Conservation (phyloP, 768 basidiomycete genomes). For the Boletus eberwhitei region DNA sequence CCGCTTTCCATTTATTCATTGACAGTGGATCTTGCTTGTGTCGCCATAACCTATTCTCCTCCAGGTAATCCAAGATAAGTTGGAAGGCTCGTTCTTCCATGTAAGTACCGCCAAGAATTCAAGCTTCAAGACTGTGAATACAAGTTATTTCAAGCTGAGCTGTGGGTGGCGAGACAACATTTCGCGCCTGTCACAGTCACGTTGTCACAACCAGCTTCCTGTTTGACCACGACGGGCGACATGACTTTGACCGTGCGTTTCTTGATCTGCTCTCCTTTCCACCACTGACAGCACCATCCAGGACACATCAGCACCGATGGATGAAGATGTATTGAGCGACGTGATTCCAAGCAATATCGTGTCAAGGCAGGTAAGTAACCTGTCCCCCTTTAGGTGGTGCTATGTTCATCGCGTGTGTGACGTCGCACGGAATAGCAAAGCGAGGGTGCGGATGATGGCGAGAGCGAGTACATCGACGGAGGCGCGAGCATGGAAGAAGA, state of each 20-base stretch:
- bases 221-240: conserved; percentile 22
- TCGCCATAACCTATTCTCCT: too few species aligned
- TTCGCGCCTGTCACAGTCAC: conserved; percentile 24
- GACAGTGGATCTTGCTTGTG: too few species aligned
- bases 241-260: conserved; percentile 24
- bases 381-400: not conserved
- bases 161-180: conserved; percentile 7
- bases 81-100: too few species aligned
- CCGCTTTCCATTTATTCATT: too few species aligned
- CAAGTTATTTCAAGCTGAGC: too few species aligned
- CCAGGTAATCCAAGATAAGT: too few species aligned
- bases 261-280: not conserved
- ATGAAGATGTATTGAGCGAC: conserved; percentile 87
- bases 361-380: conserved; percentile 67
- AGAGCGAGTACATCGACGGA: conserved; percentile 67
- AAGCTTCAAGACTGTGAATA: too few species aligned
- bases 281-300: conserved; percentile 6
- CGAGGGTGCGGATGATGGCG: conserved; percentile 63
- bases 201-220: conserved; percentile 15
- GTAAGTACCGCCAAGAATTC: too few species aligned
- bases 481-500: conserved; percentile 56
- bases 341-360: conserved; percentile 90
- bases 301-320: conserved; percentile 29
- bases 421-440: conserved; percentile 46
- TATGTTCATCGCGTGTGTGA: conserved; percentile 6